A percentile compares a stretch with the other conserved stretches of the same genome.
Evolutionary conservation across 2,329 filamentous ascomycete genomes (phyloP).

Genomic region (Arthrinium puccinioides): DNA sequence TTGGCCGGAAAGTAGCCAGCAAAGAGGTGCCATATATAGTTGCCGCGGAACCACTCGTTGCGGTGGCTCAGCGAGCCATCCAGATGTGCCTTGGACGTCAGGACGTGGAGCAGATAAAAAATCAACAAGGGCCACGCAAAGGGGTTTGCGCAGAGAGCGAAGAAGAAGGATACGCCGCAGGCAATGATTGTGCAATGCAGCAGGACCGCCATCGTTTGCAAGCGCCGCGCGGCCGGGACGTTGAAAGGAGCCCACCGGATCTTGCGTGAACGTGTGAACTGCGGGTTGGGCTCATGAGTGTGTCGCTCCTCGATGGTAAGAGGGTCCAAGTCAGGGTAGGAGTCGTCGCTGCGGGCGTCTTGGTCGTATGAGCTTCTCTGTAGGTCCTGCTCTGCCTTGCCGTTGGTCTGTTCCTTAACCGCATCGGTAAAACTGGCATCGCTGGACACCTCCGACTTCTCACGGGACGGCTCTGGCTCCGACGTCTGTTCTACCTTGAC

Average conservation of each 20-base stretch:
- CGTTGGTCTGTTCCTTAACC: no score
- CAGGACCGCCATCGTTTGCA: slow-evolving; percentile 73
- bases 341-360: slow-evolving; percentile 16
- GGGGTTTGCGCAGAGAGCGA: slow-evolving; percentile 84
- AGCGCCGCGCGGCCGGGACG: slow-evolving; percentile 61
- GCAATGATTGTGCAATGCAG: slow-evolving; percentile 66
- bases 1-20: slow-evolving; percentile 86
- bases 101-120: slow-evolving; percentile 75
- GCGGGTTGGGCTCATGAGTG: slow-evolving; percentile 12
- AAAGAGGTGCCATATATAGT: slow-evolving; percentile 79
- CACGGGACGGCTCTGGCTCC: no score
- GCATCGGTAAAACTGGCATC: no score
- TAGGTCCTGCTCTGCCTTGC: not conserved
- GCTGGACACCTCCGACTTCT: no score
- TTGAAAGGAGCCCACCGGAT: slow-evolving; percentile 81
- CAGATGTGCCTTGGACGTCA: slow-evolving; percentile 70
- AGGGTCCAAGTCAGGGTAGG: slow-evolving; percentile 25
- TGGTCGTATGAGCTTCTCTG: slow-evolving; percentile 2
- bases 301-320: slow-evolving; percentile 21
- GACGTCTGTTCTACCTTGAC: not conserved
- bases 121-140: slow-evolving; percentile 77
- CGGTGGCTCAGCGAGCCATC: slow-evolving; percentile 70
- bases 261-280: slow-evolving; percentile 27
- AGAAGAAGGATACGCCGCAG: slow-evolving; percentile 71
- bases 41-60: slow-evolving; percentile 64